A percentile compares a stretch with the other conserved stretches of the same genome.
These are phyloP conservation scores for Fusarium clavum DNA, from an alignment of 2,329 filamentous ascomycete genomes.

Conservation along the genomic window DNA sequence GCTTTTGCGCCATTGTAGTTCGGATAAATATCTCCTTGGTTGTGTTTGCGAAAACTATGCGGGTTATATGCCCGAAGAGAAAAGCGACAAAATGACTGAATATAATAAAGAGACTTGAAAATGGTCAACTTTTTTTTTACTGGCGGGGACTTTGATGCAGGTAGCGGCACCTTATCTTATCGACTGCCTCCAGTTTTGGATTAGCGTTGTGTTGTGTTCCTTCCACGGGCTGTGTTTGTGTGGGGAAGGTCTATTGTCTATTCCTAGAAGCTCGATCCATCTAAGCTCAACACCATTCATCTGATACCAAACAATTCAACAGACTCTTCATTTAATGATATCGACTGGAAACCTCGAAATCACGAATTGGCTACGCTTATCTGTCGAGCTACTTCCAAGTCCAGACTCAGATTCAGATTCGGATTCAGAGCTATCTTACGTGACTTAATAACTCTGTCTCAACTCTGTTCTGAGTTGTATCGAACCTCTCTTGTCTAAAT, in stretches of 20 bases:
- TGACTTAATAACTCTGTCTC: constrained; percentile 20
- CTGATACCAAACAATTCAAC: background rate
- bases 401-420: background rate
- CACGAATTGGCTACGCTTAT: background rate
- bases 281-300: constrained; percentile 24
- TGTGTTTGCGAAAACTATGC: background rate
- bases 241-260: constrained; percentile 33
- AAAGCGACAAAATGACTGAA: constrained; percentile 1
- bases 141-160: constrained; percentile 24
- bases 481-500: background rate
- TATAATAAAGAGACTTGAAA: background rate
- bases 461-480: constrained; percentile 1
- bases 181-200: constrained; percentile 26
- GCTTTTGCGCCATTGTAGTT: constrained; percentile 49
- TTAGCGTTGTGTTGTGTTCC: constrained; percentile 27
- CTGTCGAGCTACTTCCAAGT: background rate
- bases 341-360: constrained; percentile 4
- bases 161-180: constrained; percentile 42
- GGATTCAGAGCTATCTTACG: constrained; percentile 1
- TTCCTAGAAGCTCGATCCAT: constrained; percentile 28
- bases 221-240: constrained; percentile 10
- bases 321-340: constrained; percentile 11
- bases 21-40: no score
- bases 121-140: constrained; percentile 40
- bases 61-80: background rate